Evolutionary conservation across 257 asterid genomes (phyloP).

Genomic region (Penstemon newberryi): DNA sequence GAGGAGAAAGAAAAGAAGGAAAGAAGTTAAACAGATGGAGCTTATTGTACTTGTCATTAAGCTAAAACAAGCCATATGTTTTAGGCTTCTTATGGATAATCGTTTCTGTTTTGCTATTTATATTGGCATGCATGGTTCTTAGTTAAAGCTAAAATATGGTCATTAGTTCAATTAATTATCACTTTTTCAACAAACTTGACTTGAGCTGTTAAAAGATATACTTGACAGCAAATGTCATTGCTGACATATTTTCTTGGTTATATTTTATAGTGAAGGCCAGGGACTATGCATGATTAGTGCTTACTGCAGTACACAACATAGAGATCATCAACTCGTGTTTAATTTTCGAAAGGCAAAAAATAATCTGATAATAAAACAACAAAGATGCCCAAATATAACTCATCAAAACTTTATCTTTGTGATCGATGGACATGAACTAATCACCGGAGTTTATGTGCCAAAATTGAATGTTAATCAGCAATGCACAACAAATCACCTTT

Average conservation of each 20-base stretch:
- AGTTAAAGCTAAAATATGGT: not conserved
- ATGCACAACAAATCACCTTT: no score
- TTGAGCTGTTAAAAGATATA: not conserved
- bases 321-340: no score
- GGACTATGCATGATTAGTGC: no score
- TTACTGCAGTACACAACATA: no score
- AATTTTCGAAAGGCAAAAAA: no score
- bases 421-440: not conserved
- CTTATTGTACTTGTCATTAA: not conserved
- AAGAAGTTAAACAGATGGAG: not conserved
- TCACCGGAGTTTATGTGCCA: not conserved
- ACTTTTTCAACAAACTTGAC: not conserved
- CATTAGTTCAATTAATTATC: not conserved
- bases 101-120: not conserved
- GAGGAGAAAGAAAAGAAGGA: conserved; percentile 6
- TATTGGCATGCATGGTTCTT: conserved; percentile 3
- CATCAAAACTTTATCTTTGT: not conserved
- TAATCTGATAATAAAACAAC: no score
- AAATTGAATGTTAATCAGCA: no score
- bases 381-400: no score
- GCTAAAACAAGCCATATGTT: conserved; percentile 1
- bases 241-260: no score
- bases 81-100: not conserved
- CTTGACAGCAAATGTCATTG: no score
- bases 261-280: no score